These are phyloP conservation scores for Pichia sp. DNA, from an alignment of 1,139 yeast genomes.

Conservation along the genomic window DNA sequence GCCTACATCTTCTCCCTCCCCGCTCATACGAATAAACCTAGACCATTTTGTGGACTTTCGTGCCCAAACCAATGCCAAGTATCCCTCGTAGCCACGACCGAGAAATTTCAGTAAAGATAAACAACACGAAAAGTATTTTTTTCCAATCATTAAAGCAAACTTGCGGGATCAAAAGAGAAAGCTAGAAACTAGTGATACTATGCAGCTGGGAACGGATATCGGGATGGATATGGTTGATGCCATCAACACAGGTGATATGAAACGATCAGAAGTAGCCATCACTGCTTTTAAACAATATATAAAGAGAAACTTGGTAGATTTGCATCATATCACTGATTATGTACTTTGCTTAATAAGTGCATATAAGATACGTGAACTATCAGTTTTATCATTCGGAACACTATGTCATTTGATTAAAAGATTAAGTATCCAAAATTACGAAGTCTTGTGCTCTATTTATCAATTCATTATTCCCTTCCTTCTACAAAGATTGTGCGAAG, in stretches of 20 bases:
- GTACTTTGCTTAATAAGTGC: slow-evolving; percentile 49
- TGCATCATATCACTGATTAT: slow-evolving; percentile 44
- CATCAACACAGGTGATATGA: slow-evolving; percentile 1
- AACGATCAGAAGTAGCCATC: slow-evolving; percentile 4
- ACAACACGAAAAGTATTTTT: no score
- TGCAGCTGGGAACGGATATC: neutral
- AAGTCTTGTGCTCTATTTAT: slow-evolving; percentile 41
- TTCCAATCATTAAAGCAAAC: no score
- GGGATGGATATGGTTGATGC: slow-evolving; percentile 6
- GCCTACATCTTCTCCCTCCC: no score
- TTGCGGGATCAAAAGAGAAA: no score
- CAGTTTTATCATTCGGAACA: slow-evolving; percentile 50
- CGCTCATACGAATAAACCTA: no score
- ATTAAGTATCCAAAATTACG: slow-evolving; percentile 63
- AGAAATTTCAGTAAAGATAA: no score
- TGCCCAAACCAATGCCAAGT: no score
- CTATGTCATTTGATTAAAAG: slow-evolving; percentile 71
- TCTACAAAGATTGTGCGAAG: slow-evolving; percentile 44
- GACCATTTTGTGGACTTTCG: no score
- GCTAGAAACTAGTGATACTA: no score
- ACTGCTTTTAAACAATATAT: slow-evolving; percentile 30
- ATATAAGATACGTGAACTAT: slow-evolving; percentile 28
- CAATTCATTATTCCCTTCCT: slow-evolving; percentile 51
- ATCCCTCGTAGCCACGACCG: no score
- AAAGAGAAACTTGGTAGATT: slow-evolving; percentile 55